Evolutionary conservation across 352 stramenopile genomes (phyloP), one percentile per base, ranked within the genome.

Genomic region (Phytophthora vignae): DNA sequence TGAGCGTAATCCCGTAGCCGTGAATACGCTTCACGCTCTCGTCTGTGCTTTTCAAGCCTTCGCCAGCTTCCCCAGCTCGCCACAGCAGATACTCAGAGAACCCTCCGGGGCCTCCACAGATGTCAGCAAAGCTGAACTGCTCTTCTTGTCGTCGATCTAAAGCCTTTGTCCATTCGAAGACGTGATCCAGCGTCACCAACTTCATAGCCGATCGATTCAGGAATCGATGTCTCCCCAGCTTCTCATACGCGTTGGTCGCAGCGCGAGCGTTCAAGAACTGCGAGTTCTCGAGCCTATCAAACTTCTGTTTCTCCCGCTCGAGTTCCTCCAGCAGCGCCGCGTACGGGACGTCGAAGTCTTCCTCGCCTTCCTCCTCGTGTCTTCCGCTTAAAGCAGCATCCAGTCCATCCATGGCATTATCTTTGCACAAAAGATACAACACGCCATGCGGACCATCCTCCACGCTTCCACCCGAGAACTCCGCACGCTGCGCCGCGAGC

Each of bases 131-230:
- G 15, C 74, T 77, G n/a, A 90, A 90, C 2, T 33, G 29, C 8
- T 42, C 15, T 31, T 76, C 31, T 7, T 48, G 5, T 7, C 29
- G 15, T 58, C 56, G 11, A 10, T 5, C 15, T 11, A 55, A 14
- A 14, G n/a, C 10, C 9, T 10, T 55, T 27, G 84, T 93, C 74
- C 75, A 91, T 9, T 71, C 19, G 40, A 93, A 92, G 10, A 92
- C 59, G 53, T 87, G 72, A 60, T 96, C 85, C 53, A 96, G 64
- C 29, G 91, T 87, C 55, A 83, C 88, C 50, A 96, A 73, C 59
- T 96, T 96, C 84, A 96, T 92, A 3, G 88, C 88, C 36, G 88
- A 92, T 15, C 88, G 85, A 53, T 94, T 94, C 58, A 96, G 65
- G 40, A 96, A 96, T 6, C 69, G 80, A 59, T 82, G 71, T 56